phyloP scores from a whole-genome alignment of 2,329 filamentous ascomycete genomes.

The Calonectria crousiana region DNA sequence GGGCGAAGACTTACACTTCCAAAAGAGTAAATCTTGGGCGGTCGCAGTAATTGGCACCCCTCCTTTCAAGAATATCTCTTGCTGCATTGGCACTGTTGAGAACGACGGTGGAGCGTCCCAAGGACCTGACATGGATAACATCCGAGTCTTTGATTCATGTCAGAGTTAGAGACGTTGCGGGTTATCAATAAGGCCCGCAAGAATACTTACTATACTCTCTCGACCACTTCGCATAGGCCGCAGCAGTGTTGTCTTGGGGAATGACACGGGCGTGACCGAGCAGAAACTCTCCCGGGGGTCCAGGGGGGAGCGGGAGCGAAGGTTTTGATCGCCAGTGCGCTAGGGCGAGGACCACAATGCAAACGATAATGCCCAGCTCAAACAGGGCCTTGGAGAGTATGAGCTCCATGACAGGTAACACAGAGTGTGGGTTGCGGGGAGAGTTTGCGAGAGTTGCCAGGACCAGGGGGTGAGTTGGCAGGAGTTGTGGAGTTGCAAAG shows the following conservation, averaged over 20 bases:
- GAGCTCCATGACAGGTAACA: conserved; percentile 25
- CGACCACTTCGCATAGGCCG: conserved; percentile 43
- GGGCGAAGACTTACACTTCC: conserved; percentile 45
- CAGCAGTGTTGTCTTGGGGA: conserved; percentile 43
- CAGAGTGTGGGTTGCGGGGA: neutral
- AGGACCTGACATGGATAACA: conserved; percentile 46
- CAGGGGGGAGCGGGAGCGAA: conserved; percentile 40
- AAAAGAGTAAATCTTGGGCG: conserved; percentile 57
- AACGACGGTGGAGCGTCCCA: conserved; percentile 47
- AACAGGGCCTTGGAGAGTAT: conserved; percentile 15
- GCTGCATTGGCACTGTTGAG: conserved; percentile 48
- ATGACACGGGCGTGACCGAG: conserved; percentile 45
- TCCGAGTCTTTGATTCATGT: conserved; percentile 42
- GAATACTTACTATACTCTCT: conserved; percentile 42
- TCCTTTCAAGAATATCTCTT: conserved; percentile 57
- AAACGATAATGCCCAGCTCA: conserved; percentile 24
- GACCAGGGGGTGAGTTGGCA: neutral
- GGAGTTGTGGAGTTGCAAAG: neutral
- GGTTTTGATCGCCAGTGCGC: conserved; percentile 20
- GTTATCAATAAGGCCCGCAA: neutral
- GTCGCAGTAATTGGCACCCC: conserved; percentile 58
- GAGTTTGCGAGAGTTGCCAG: neutral
- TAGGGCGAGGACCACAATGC: conserved; percentile 16
- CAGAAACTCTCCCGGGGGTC: conserved; percentile 45
- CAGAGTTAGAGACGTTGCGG: neutral